Percentiles rank a stretch among this genome's conserved stretches.
phyloP scores from a whole-genome alignment of 1,284 basidiomycete genomes.

The Cystodermella granulosa region DNA sequence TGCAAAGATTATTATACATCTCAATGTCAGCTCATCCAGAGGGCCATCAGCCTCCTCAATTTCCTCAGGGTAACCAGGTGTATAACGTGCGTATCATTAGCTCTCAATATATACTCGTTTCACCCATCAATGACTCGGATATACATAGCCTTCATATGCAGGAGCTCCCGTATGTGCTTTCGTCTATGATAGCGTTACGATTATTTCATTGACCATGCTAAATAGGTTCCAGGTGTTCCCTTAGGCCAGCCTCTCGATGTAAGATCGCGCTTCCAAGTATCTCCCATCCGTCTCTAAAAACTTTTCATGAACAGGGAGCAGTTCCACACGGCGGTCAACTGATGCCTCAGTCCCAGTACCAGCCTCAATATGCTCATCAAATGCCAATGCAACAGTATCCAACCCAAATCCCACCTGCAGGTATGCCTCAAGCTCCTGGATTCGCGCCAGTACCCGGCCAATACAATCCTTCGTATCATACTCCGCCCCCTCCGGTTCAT shows the following conservation, averaged over 20 bases:
- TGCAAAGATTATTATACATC: too few relatives aligned
- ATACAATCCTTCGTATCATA: constrained; percentile 3
- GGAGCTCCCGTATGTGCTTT: too few relatives aligned
- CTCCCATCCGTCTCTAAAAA: neutral
- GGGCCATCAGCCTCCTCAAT: too few relatives aligned
- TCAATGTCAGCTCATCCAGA: too few relatives aligned
- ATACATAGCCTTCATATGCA: too few relatives aligned
- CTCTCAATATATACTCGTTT: too few relatives aligned
- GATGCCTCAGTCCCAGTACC: neutral
- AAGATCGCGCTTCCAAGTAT: neutral
- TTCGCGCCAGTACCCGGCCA: neutral
- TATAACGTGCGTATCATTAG: too few relatives aligned
- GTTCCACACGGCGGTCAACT: neutral
- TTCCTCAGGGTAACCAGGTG: too few relatives aligned
- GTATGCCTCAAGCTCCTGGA: neutral
- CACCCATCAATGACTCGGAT: too few relatives aligned
- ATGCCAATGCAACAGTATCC: neutral
- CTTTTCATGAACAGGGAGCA: neutral
- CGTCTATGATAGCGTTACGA: too few relatives aligned
- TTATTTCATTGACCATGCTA: too few relatives aligned
- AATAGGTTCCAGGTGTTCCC: neutral
- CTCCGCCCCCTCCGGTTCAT: constrained; percentile 4
- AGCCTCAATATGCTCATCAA: neutral
- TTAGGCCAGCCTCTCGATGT: neutral
- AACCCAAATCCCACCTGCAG: neutral